Evolutionary conservation across 106 monocot species (phyloP), one percentile per base, ranked within the genome.

Genomic region (Chionographis japonica): DNA sequence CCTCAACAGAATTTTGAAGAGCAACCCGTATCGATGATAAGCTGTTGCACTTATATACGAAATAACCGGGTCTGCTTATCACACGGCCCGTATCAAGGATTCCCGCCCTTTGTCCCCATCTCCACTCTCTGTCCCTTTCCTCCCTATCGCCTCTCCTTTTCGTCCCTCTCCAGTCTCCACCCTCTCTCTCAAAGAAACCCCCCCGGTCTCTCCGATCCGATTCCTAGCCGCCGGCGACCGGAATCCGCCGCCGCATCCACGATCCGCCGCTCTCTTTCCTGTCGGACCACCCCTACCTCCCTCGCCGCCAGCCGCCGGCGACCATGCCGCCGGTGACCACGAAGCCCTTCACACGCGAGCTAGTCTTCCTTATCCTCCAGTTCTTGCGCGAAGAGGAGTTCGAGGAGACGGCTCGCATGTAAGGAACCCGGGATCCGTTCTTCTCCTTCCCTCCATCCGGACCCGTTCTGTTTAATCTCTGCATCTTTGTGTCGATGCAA

Each of bases 351-450:
- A 69, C 56, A 37, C 51, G 76, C 9, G 76, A 76, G 54, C 62
- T 76, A 17, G 69, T 76, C 41, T 63, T 76, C 50, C 63, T 76
- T 40, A 76, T 76, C 27, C 76, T 76, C 37, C 76, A 76, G 69
- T 76, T 76, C 69, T 13, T 76, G 16, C 62, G 69, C 2, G 76
- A 76, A 63, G 69, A 76, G 49, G 63, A 76, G 63, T 69, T 76
- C 63, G 69, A 76, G 68, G 76, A 76, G 54, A 76, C 76, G 55
- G 69, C 69, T 12, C 62, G 63, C 62, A 76, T 56, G 76, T 76
- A 69, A 60, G 67, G 75, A 76, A 63, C 41, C 37, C 12, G n/a
- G 18, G 8, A 75, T 67, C 17, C 61, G 53, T 42, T 61, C 52
- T 54, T 53, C 57, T 69, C 11, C 15, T 8, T 64, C 8, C 4